phyloP scores from a whole-genome alignment of 176 grass and related monocot genomes.

The Lolium rigidum region DNA sequence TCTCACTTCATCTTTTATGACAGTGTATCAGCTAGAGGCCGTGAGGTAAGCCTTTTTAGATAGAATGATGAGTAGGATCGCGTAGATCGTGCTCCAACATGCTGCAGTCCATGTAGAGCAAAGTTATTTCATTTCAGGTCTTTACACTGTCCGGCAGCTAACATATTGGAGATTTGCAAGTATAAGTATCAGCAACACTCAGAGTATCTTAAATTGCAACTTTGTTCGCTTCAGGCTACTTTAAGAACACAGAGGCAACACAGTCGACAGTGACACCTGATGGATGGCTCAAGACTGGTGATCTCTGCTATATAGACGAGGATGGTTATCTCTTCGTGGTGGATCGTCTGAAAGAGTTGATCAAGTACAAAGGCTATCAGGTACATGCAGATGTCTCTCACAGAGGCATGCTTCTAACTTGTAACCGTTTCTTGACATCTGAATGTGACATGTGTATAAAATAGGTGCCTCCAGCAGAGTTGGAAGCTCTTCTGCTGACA shows the following conservation, averaged over 20 bases:
- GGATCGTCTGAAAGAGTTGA: conserved; percentile 90
- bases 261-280: conserved; percentile 63
- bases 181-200: not conserved
- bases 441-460: no score
- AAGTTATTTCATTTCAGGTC: not conserved
- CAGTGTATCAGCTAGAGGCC: no score
- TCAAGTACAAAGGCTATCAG: conserved; percentile 99
- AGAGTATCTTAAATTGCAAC: conserved; percentile 16
- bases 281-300: conserved; percentile 90
- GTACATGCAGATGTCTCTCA: no score
- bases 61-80: no score
- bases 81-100: no score
- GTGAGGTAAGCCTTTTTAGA: no score
- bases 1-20: no score
- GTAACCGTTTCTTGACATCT: no score
- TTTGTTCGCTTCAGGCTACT: conserved; percentile 63
- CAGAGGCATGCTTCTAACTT: no score
- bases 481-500: conserved; percentile 86
- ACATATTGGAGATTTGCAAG: not conserved
- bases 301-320: conserved; percentile 96
- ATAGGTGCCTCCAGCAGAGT: conserved; percentile 88
- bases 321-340: conserved; percentile 97
- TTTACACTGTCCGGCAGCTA: not conserved
- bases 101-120: not conserved
- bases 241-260: conserved; percentile 84